Evolutionary conservation across 345 rosid species (phyloP).

Genomic region (Euphorbia peplus): DNA sequence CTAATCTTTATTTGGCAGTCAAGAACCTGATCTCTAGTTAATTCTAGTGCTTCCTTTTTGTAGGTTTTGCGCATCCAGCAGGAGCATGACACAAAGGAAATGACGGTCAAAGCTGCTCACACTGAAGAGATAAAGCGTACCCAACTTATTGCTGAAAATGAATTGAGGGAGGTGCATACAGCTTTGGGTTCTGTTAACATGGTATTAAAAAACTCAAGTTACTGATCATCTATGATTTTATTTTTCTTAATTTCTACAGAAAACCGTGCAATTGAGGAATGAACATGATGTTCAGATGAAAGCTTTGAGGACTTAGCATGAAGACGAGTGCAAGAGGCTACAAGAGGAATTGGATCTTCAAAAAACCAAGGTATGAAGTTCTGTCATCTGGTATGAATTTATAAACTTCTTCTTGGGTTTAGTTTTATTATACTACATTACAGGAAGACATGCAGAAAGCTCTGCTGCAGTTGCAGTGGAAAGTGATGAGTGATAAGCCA

Average conservation of each 20-base stretch:
- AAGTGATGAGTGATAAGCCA: constrained; percentile 76
- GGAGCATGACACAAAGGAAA: constrained; percentile 56
- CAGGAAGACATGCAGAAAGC: constrained; percentile 90
- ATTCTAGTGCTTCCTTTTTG: constrained; percentile 13
- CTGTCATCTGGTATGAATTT: constrained; percentile 15
- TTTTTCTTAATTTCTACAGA: constrained; percentile 36
- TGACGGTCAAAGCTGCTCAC: constrained; percentile 53
- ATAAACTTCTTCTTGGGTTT: not conserved
- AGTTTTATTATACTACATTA: constrained; percentile 11
- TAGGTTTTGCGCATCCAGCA: constrained; percentile 53
- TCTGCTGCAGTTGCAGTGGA: constrained; percentile 87
- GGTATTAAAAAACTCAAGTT: not conserved
- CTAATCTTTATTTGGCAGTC: not conserved
- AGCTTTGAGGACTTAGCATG: constrained; percentile 61
- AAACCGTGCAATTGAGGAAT: constrained; percentile 46
- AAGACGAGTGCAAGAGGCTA: constrained; percentile 67
- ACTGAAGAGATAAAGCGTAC: constrained; percentile 58
- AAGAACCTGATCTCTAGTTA: not conserved
- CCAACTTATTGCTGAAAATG: constrained; percentile 69
- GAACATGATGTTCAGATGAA: constrained; percentile 76
- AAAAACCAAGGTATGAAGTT: constrained; percentile 53
- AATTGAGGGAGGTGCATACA: constrained; percentile 54
- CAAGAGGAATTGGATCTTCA: constrained; percentile 73
- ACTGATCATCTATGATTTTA: constrained; percentile 8
- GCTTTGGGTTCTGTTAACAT: not conserved